Evolutionary conservation across 768 basidiomycete genomes (phyloP).

Genomic region (Suillus clintonianus): DNA sequence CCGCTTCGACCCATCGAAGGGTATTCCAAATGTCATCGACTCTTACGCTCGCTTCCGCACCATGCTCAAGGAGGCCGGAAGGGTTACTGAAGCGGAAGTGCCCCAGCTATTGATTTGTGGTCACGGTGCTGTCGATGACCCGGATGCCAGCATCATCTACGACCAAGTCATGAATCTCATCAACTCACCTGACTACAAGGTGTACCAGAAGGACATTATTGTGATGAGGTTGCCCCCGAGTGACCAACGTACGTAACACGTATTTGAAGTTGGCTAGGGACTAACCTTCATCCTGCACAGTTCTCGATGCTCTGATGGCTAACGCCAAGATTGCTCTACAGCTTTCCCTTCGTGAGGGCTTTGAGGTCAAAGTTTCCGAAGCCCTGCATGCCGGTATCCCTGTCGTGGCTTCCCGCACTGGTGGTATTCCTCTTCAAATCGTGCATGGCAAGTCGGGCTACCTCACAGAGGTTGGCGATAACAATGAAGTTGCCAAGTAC

Average conservation of each 20-base stretch:
- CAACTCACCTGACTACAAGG: conserved; percentile 48
- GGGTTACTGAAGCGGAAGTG: conserved; percentile 46
- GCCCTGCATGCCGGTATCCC: conserved; percentile 91
- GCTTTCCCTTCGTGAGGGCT: conserved; percentile 91
- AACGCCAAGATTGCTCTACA: conserved; percentile 90
- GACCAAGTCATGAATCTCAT: conserved; percentile 73
- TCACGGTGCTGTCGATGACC: conserved; percentile 93
- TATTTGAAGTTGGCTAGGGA: background rate
- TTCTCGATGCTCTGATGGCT: conserved; percentile 86
- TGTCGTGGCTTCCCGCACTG: conserved; percentile 80
- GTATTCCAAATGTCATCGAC: conserved; percentile 83
- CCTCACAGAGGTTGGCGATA: conserved; percentile 78
- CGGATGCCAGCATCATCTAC: conserved; percentile 91
- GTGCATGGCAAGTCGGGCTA: conserved; percentile 86
- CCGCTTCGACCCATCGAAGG: conserved; percentile 90
- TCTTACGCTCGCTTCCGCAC: conserved; percentile 85
- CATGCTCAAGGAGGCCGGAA: conserved; percentile 49
- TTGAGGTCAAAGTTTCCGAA: conserved; percentile 97
- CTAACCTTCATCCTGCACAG: conserved; percentile 34
- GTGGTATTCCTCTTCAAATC: conserved; percentile 93
- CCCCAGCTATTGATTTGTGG: conserved; percentile 85
- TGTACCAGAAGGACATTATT: conserved; percentile 63
- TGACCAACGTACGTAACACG: conserved; percentile 65
- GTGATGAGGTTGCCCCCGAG: conserved; percentile 83
- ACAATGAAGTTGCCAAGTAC: conserved; percentile 70